Evolutionary conservation across 2,329 filamentous ascomycete species (phyloP).

Genomic region (Byssothecium circinans): DNA sequence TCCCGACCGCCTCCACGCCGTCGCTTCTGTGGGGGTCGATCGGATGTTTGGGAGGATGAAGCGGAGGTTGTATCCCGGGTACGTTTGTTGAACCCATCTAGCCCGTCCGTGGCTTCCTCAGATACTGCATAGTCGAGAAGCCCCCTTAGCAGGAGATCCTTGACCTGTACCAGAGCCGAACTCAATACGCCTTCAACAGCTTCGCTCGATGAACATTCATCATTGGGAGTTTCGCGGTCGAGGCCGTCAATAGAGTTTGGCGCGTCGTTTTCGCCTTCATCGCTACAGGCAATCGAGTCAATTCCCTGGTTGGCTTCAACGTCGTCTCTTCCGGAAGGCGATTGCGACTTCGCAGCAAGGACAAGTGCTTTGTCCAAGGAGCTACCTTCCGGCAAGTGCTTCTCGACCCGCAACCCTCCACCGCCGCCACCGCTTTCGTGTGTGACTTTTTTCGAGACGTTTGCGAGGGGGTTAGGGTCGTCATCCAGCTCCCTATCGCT

Average conservation of each 20-base stretch:
- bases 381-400: background rate
- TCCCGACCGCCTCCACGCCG: conserved; percentile 6
- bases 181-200: background rate
- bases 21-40: conserved; percentile 5
- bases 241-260: background rate
- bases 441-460: too few species aligned
- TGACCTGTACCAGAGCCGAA: background rate
- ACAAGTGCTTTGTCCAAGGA: background rate
- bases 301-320: background rate
- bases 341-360: background rate
- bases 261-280: background rate
- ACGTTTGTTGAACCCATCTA: background rate
- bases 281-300: background rate
- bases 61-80: background rate
- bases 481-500: too few species aligned
- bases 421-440: too few species aligned
- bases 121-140: background rate
- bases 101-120: background rate
- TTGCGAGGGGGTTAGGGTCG: too few species aligned
- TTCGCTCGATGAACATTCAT: background rate
- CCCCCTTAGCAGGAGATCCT: background rate
- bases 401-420: background rate
- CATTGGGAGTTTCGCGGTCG: background rate
- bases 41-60: background rate
- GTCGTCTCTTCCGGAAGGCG: background rate